Conservation (phyloP, 352 stramenopile genomes). For the Peronospora belbahrii region DNA sequence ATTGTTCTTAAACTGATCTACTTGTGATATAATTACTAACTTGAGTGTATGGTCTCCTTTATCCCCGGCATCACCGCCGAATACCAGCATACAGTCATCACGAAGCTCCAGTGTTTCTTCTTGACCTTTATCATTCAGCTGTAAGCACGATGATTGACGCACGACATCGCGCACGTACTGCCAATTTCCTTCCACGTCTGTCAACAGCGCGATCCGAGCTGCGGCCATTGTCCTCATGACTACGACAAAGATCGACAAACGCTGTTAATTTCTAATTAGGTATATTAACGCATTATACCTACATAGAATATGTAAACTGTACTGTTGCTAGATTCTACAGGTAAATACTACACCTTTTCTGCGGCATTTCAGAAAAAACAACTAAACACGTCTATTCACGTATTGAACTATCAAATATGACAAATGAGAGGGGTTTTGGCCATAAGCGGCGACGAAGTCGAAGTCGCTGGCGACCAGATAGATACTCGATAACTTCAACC, state of each 20-base stretch:
- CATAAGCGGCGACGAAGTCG: constrained; percentile 8
- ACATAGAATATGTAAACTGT: too few species aligned
- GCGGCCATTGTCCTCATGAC: constrained; percentile 1
- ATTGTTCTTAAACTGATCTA: not conserved
- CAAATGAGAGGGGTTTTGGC: too few species aligned
- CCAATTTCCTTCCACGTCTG: constrained; percentile 79
- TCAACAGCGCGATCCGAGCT: constrained; percentile 59
- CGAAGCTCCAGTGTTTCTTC: constrained; percentile 44
- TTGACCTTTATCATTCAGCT: constrained; percentile 18
- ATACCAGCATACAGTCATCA: constrained; percentile 82
- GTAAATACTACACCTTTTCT: too few species aligned
- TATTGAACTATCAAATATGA: too few species aligned
- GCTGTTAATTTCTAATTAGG: not conserved
- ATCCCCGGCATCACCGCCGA: constrained; percentile 87
- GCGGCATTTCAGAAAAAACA: too few species aligned
- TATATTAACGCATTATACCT: not conserved
- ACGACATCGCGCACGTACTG: constrained; percentile 64
- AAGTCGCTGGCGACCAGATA: constrained; percentile 7
- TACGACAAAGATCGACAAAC: constrained; percentile 2
- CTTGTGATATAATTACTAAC: constrained; percentile 7
- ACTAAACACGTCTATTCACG: too few species aligned
- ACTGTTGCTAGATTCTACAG: too few species aligned
- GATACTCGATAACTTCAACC: not conserved
- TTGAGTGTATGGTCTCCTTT: constrained; percentile 86
- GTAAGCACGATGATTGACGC: constrained; percentile 50